Conservation (phyloP, 331 rosid species). For the Acacia concinna region DNA sequence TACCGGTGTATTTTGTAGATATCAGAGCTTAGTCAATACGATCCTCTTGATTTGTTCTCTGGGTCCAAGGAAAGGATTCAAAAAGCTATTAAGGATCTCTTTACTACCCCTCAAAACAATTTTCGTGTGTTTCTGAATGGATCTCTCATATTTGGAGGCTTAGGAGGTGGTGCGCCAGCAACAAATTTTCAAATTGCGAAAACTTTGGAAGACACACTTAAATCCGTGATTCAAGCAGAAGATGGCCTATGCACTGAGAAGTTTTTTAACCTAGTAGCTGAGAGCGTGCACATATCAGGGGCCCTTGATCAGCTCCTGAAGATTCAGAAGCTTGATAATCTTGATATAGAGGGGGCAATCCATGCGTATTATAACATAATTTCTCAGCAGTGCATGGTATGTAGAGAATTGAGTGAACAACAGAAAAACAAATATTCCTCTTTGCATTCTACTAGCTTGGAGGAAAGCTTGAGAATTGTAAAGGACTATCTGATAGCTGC, state of each 20-base stretch:
- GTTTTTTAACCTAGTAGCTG: constrained; percentile 67
- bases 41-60: constrained; percentile 88
- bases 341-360: constrained; percentile 91
- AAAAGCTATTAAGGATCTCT: constrained; percentile 74
- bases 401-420: constrained; percentile 55
- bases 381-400: constrained; percentile 66
- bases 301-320: constrained; percentile 68
- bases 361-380: constrained; percentile 83
- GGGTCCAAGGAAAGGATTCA: constrained; percentile 74
- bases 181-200: constrained; percentile 49
- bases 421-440: constrained; percentile 45
- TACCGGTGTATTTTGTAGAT: constrained; percentile 50
- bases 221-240: constrained; percentile 55
- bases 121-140: constrained; percentile 89
- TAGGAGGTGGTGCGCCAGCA: constrained; percentile 63
- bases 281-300: constrained; percentile 59
- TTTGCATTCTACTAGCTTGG: constrained; percentile 71
- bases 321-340: constrained; percentile 74
- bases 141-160: constrained; percentile 71
- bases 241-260: constrained; percentile 52
- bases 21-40: constrained; percentile 65
- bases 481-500: constrained; percentile 78
- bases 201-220: constrained; percentile 78
- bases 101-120: constrained; percentile 87
- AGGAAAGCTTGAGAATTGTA: constrained; percentile 72